Percentiles rank a stretch among this genome's conserved stretches.
Evolutionary conservation across 2,329 filamentous ascomycete genomes (phyloP).

Genomic region (Aaosphaeria pasadenensis): DNA sequence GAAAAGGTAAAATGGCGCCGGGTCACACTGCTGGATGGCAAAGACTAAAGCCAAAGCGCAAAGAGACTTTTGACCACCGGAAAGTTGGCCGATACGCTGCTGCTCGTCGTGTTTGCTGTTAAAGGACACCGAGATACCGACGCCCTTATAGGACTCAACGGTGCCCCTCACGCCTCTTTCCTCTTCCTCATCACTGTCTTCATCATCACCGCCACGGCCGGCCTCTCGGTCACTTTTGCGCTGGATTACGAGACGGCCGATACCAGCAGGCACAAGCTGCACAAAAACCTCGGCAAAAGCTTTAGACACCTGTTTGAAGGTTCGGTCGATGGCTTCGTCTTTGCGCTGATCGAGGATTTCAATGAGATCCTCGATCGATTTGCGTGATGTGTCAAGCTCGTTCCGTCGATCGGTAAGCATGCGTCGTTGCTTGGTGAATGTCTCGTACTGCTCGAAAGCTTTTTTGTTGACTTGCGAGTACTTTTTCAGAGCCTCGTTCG

Average conservation of each 20-base stretch:
- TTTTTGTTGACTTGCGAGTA: slow-evolving; percentile 99
- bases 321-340: slow-evolving; percentile 96
- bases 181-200: slow-evolving; percentile 49
- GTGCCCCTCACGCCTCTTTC: slow-evolving; percentile 15
- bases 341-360: slow-evolving; percentile 91
- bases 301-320: slow-evolving; percentile 94
- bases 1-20: slow-evolving; percentile 97
- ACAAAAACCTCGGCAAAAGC: slow-evolving; percentile 94
- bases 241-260: slow-evolving; percentile 89
- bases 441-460: slow-evolving; percentile 98
- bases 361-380: slow-evolving; percentile 88
- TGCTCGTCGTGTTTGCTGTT: slow-evolving; percentile 99
- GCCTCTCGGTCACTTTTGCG: slow-evolving; percentile 77
- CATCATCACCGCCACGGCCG: slow-evolving; percentile 63
- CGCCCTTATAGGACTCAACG: slow-evolving; percentile 96
- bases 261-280: slow-evolving; percentile 89
- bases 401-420: slow-evolving; percentile 78
- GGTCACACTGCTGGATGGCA: slow-evolving; percentile 96
- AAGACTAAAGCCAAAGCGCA: slow-evolving; percentile 98
- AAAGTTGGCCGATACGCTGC: slow-evolving; percentile 95
- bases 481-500: slow-evolving; percentile 90
- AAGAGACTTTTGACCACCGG: slow-evolving; percentile 95
- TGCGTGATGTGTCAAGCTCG: slow-evolving; percentile 83
- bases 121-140: slow-evolving; percentile 96
- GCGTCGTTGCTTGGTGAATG: slow-evolving; percentile 89